Conservation (phyloP, 1,284 basidiomycete species). For the Xerocomus alliaceus region DNA sequence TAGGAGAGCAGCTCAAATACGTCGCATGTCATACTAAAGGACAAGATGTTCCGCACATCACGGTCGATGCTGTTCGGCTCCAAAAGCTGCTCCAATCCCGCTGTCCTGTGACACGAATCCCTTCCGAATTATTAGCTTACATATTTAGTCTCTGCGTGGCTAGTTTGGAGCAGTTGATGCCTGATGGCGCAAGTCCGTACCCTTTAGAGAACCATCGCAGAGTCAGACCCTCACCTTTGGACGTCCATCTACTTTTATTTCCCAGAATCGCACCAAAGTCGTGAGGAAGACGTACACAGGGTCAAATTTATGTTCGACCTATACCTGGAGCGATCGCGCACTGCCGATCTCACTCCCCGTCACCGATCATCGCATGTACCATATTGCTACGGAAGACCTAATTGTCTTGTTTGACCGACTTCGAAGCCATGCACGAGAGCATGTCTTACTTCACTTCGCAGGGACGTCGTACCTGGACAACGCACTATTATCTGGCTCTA, state of each 20-base stretch:
- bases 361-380: constrained; percentile 19
- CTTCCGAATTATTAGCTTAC: constrained; percentile 19
- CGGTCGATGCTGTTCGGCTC: neutral
- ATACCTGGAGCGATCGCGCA: constrained; percentile 20
- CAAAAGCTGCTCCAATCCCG: neutral
- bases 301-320: constrained; percentile 9
- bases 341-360: constrained; percentile 29
- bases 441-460: constrained; percentile 20
- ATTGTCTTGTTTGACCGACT: constrained; percentile 19
- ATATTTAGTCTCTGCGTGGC: constrained; percentile 22
- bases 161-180: neutral
- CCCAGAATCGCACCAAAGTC: neutral
- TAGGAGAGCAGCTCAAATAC: too few relatives aligned
- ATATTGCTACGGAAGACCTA: constrained; percentile 8
- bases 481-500: neutral
- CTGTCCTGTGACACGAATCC: constrained; percentile 14
- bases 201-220: constrained; percentile 18
- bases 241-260: constrained; percentile 22
- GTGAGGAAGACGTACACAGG: constrained; percentile 8
- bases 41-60: neutral
- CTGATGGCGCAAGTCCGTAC: constrained; percentile 16
- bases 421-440: constrained; percentile 17
- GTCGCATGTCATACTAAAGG: neutral
- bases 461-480: neutral
- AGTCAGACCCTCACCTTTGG: constrained; percentile 30